Conservation (phyloP, 306 rosid species). For the Pachyrhizus erosus region DNA sequence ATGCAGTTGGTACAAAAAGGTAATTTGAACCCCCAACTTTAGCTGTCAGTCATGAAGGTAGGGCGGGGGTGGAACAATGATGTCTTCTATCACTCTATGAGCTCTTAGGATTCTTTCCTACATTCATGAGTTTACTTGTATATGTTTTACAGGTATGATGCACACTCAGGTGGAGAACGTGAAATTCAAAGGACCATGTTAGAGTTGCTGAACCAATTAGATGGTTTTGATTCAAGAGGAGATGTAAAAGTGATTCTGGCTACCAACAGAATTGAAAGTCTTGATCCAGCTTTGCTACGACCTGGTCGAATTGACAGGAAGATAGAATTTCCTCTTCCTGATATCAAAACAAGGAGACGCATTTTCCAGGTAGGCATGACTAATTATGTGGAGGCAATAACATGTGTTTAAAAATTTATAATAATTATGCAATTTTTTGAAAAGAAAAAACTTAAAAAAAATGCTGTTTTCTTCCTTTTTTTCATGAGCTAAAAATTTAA, state of each 20-base stretch:
- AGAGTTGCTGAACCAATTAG: conserved; percentile 90
- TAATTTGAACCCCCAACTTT: conserved; percentile 42
- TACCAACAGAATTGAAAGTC: conserved; percentile 92
- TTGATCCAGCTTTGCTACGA: conserved; percentile 97
- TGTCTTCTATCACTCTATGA: not conserved
- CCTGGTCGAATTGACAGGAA: conserved; percentile 98
- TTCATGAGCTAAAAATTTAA: not conserved
- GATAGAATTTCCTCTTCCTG: conserved; percentile 97
- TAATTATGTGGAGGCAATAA: conserved; percentile 31
- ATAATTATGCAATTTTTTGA: not conserved
- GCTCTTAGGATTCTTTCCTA: conserved; percentile 8
- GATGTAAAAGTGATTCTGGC: conserved; percentile 97
- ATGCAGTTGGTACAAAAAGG: conserved; percentile 98
- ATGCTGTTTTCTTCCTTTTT: not conserved
- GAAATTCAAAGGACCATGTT: conserved; percentile 97
- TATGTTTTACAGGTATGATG: conserved; percentile 76
- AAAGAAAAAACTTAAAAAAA: not conserved
- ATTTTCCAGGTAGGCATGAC: conserved; percentile 77
- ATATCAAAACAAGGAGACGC: conserved; percentile 96
- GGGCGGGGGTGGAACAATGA: conserved; percentile 11
- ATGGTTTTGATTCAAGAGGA: conserved; percentile 98
- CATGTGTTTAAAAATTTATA: not conserved
- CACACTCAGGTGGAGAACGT: conserved; percentile 99
- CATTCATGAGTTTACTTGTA: conserved; percentile 27
- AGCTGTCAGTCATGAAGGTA: not conserved